Evolutionary conservation across 129 eudicot species (phyloP).

Genomic region (Calendula officinalis): DNA sequence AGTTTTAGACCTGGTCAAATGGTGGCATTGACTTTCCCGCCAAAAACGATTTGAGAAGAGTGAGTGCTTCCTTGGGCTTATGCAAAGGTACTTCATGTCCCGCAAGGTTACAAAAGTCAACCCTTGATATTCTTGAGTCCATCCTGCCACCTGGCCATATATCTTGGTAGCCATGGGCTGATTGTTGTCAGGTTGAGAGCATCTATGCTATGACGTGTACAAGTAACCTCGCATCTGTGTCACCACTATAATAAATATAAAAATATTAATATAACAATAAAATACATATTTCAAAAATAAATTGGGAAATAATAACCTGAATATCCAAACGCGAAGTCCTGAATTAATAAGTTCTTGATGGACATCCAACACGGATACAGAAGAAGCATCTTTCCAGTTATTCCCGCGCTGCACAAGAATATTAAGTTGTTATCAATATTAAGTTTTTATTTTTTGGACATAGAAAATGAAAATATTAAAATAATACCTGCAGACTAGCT

Average conservation of each 20-base stretch:
- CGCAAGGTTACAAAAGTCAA: constrained; percentile 78
- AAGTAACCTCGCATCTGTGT: constrained; percentile 84
- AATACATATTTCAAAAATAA: background rate
- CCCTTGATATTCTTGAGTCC: constrained; percentile 74
- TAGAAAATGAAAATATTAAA: background rate
- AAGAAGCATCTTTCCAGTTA: constrained; percentile 83
- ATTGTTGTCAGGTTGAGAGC: constrained; percentile 76
- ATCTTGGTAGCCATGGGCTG: constrained; percentile 87
- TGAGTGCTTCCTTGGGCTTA: constrained; percentile 72
- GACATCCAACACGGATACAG: constrained; percentile 67
- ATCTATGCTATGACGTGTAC: constrained; percentile 77
- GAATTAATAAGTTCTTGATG: constrained; percentile 41
- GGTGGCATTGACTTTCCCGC: constrained; percentile 67
- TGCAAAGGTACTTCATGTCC: constrained; percentile 96
- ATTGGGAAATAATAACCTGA: constrained; percentile 83
- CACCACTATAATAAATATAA: constrained; percentile 57
- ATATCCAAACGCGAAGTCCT: constrained; percentile 90
- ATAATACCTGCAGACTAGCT: constrained; percentile 81
- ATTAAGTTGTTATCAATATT: constrained; percentile 3
- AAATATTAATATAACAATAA: background rate
- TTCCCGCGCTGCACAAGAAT: constrained; percentile 42
- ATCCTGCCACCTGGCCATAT: constrained; percentile 99
- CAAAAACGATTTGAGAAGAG: constrained; percentile 57
- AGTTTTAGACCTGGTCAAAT: constrained; percentile 30
- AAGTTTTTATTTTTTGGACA: background rate